phyloP scores from a whole-genome alignment of 306 rosid genomes.

The Fragaria ananassa region DNA sequence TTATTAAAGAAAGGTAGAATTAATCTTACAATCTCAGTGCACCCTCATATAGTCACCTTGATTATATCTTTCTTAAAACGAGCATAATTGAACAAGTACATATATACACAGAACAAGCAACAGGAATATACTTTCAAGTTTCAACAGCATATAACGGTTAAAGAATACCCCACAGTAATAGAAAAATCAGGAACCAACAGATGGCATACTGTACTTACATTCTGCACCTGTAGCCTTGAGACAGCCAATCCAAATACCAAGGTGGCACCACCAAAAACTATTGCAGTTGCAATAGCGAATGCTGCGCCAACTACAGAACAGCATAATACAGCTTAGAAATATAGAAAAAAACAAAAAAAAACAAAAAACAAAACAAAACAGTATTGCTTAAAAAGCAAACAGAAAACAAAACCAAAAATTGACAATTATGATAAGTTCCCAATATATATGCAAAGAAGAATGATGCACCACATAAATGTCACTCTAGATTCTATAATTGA shows the following conservation, averaged over 20 bases:
- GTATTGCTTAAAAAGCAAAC: not conserved
- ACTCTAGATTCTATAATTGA: not conserved
- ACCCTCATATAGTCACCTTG: not conserved
- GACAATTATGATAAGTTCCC: not conserved
- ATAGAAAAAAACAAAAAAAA: not conserved
- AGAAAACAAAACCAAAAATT: not conserved
- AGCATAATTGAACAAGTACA: not conserved
- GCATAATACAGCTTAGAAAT: constrained; percentile 5
- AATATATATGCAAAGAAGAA: not conserved
- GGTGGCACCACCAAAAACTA: constrained; percentile 74
- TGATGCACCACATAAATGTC: not conserved
- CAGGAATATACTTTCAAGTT: not conserved
- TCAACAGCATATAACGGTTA: not conserved
- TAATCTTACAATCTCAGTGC: not conserved
- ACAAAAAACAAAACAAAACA: not conserved
- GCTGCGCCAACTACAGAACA: constrained; percentile 72
- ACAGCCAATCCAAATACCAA: constrained; percentile 54
- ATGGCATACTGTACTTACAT: constrained; percentile 44
- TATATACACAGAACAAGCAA: not conserved
- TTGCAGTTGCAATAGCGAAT: constrained; percentile 67
- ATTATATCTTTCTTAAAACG: not conserved
- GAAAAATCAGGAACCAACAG: constrained; percentile 10
- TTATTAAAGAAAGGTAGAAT: not conserved
- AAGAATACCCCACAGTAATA: constrained; percentile 1
- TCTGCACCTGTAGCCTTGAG: constrained; percentile 64